phyloP scores from a whole-genome alignment of 1,284 basidiomycete species.

The Rhodofomes roseus region DNA sequence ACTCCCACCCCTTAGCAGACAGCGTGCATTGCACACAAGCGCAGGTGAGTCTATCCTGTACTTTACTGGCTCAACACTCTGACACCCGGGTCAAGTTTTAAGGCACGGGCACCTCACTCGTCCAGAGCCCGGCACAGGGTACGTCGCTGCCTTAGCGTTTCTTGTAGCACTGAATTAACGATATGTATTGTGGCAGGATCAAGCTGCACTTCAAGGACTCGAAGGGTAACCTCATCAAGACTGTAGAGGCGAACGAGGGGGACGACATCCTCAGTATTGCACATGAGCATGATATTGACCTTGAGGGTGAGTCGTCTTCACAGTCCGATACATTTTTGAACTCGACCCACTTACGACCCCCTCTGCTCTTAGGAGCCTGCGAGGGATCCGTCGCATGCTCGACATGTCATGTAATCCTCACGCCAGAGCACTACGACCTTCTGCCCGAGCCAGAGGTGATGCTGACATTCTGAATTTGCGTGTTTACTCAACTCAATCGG shows the following conservation, averaged over 20 bases:
- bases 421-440: conserved; percentile 78
- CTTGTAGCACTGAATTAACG: not conserved
- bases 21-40: not conserved
- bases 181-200: conserved; percentile 48
- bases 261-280: conserved; percentile 91
- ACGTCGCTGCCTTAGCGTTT: conserved; percentile 34
- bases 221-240: conserved; percentile 81
- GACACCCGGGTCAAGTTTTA: conserved; percentile 14
- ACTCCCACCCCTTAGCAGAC: not conserved
- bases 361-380: conserved; percentile 70
- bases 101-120: conserved; percentile 42
- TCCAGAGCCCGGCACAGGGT: conserved; percentile 66
- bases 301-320: conserved; percentile 71
- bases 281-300: conserved; percentile 94
- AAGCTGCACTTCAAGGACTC: conserved; percentile 89
- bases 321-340: not conserved
- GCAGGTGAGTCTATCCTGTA: not conserved
- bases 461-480: not conserved
- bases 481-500: not conserved
- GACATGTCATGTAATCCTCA: conserved; percentile 94
- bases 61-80: not conserved
- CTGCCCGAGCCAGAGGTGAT: conserved; percentile 80
- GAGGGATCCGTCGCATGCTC: conserved; percentile 97
- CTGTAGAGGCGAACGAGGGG: conserved; percentile 90
- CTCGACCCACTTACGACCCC: not conserved